Conservation (phyloP, 2,329 filamentous ascomycete genomes). For the Macrophomina phaseolina region DNA sequence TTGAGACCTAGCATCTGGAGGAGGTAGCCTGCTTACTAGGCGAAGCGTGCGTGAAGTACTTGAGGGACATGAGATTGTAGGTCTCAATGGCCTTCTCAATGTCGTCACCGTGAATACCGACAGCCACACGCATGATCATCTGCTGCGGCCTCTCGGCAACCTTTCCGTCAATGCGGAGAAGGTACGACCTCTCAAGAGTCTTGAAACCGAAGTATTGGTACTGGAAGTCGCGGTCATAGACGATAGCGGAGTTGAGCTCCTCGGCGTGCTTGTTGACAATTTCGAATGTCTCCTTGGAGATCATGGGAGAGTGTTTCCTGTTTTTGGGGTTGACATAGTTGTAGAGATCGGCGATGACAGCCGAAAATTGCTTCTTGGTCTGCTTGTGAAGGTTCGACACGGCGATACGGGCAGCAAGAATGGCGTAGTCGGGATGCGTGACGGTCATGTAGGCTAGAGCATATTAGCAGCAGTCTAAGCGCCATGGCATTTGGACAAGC, state of each 20-base stretch:
- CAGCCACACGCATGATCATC: constrained; percentile 99
- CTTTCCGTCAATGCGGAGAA: constrained; percentile 93
- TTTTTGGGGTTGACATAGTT: constrained; percentile 97
- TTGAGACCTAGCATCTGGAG: not conserved
- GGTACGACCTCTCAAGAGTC: constrained; percentile 96
- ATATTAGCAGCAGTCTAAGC: not conserved
- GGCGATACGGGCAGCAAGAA: constrained; percentile 96
- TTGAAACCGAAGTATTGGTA: constrained; percentile 99
- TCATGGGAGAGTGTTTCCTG: constrained; percentile 84
- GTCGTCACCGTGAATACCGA: constrained; percentile 94
- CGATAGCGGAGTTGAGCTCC: constrained; percentile 97
- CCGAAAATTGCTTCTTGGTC: constrained; percentile 99
- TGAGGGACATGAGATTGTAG: constrained; percentile 98
- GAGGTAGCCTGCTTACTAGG: constrained; percentile 52
- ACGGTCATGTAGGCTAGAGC: constrained; percentile 94
- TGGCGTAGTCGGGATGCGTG: constrained; percentile 98
- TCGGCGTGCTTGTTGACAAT: constrained; percentile 95
- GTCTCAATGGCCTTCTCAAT: constrained; percentile 96
- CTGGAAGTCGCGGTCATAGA: constrained; percentile 99
- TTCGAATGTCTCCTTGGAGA: constrained; percentile 87
- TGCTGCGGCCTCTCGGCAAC: constrained; percentile 97
- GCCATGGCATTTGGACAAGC: not conserved
- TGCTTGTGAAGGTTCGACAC: constrained; percentile 99
- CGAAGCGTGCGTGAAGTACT: constrained; percentile 97
- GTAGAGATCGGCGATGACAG: constrained; percentile 90